Base-by-base conservation (phyloP, 2,329 filamentous ascomycete genomes). In the Hymenoscyphus repandus region DNA sequence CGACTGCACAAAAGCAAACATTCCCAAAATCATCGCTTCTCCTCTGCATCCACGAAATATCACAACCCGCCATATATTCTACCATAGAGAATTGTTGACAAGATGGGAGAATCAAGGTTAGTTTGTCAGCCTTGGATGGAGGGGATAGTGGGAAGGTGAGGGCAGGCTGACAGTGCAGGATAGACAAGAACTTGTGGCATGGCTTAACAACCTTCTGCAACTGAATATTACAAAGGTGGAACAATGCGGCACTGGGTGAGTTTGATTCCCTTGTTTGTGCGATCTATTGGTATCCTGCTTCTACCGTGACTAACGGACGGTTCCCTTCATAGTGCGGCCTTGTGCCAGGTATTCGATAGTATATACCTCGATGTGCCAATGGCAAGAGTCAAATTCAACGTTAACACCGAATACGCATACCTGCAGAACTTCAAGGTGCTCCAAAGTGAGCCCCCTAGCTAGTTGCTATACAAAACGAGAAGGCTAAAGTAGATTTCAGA, bases 161-260 rank as follows among this genome's bases (percentile, higher is more conserved):
- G n/a, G n/a, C 18, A 51, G 51, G 47, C 58, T 61, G 49, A 62
- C 58, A 52, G 47, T 49, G 49, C 49, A 43, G 38, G 50, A 43
- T 48, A 97, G 93, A 78, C 93, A 99, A 75, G 93, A 99, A 76
- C 83, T 99, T 63, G 79, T 99, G 63, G 81, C 85, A 74, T 99
- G 93, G 93, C 78, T 97, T 61, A 99, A 99, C 79, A 92, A 88
- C 79, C 87, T 99, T 57, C 84, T 99, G 46, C 90, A 96, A 76
- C 86, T 99, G 66, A 99, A 97, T 76, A 84, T 99, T 65, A 97
- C 88, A 65, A 97, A 96, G 74, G 90, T 99, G 69, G 93, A 99
- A 76, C 93, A 99, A 79, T 97, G 92, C 71, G 93, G 93, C 70
- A 97, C 92, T 67, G 93, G 92, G 92, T 97, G 84, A 65, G 75